Evolutionary conservation across 805 yeast species (phyloP).

Genomic region (Ogataea paradorogensis): DNA sequence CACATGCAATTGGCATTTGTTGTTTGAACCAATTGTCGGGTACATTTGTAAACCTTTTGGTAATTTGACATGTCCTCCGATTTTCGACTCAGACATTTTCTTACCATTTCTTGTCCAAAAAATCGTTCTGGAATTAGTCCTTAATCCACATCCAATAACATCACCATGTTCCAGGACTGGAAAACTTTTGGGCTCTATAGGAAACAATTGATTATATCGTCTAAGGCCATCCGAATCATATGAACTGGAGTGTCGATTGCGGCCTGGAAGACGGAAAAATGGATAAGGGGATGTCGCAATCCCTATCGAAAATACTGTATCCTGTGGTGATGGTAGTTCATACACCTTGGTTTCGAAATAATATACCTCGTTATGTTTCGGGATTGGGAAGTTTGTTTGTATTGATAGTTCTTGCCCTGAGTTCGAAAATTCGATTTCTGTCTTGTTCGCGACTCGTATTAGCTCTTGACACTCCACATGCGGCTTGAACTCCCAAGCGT

Average conservation of each 20-base stretch:
- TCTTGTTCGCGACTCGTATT: conserved; percentile 60
- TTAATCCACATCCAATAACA: conserved; percentile 88
- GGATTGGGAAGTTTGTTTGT: conserved; percentile 83
- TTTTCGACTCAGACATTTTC: conserved; percentile 73
- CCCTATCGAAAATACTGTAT: conserved; percentile 68
- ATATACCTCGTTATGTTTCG: conserved; percentile 76
- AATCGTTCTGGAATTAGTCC: conserved; percentile 77
- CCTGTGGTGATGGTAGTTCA: conserved; percentile 57
- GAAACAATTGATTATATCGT: conserved; percentile 76
- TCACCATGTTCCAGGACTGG: conserved; percentile 77
- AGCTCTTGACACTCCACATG: conserved; percentile 52
- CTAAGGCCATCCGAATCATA: conserved; percentile 85
- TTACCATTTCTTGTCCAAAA: conserved; percentile 96
- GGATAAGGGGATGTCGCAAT: conserved; percentile 88
- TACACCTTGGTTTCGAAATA: conserved; percentile 87
- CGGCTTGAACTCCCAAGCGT: conserved; percentile 84
- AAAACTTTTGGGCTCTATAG: conserved; percentile 36
- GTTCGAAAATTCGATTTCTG: conserved; percentile 55
- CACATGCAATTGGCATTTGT: conserved; percentile 78
- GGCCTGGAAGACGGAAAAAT: conserved; percentile 87
- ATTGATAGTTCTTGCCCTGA: conserved; percentile 48
- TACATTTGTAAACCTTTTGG: conserved; percentile 68
- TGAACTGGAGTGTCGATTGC: conserved; percentile 79
- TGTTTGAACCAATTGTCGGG: conserved; percentile 88
- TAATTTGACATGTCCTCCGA: conserved; percentile 76